These are phyloP conservation scores for Garcia nutans DNA, from an alignment of 345 rosid species.

Conservation along the genomic window DNA sequence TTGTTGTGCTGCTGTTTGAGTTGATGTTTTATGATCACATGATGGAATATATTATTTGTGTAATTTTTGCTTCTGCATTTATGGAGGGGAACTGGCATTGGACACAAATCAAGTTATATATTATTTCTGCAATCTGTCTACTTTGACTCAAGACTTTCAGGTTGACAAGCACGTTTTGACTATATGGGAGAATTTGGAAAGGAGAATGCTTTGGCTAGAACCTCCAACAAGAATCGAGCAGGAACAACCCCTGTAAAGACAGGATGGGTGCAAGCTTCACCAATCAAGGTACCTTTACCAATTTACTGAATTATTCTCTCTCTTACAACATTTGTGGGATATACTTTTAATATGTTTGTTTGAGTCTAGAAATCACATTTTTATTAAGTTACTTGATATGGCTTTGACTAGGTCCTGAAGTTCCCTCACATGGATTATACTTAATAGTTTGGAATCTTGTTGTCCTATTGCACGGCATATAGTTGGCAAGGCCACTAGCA, in stretches of 20 bases:
- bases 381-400: not conserved
- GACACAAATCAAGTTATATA: constrained; percentile 11
- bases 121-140: not conserved
- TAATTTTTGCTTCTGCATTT: too few relatives aligned
- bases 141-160: constrained; percentile 10
- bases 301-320: constrained; percentile 6
- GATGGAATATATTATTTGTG: too few relatives aligned
- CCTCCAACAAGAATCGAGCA: constrained; percentile 11
- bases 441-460: not conserved
- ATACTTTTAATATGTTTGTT: constrained; percentile 2
- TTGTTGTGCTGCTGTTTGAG: not conserved
- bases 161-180: constrained; percentile 9
- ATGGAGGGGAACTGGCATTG: not conserved
- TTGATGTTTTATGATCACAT: not conserved
- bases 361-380: not conserved
- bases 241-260: constrained; percentile 11
- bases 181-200: constrained; percentile 27
- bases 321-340: not conserved
- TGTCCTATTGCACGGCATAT: not conserved
- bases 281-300: constrained; percentile 17
- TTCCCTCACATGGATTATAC: not conserved
- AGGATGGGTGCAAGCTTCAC: constrained; percentile 9
- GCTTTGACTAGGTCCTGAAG: not conserved
- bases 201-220: constrained; percentile 13
- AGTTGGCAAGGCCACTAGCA: not conserved